These are phyloP conservation scores for Xylaria bambusicola DNA, from an alignment of 495 filamentous ascomycete species.

Conservation along the genomic window DNA sequence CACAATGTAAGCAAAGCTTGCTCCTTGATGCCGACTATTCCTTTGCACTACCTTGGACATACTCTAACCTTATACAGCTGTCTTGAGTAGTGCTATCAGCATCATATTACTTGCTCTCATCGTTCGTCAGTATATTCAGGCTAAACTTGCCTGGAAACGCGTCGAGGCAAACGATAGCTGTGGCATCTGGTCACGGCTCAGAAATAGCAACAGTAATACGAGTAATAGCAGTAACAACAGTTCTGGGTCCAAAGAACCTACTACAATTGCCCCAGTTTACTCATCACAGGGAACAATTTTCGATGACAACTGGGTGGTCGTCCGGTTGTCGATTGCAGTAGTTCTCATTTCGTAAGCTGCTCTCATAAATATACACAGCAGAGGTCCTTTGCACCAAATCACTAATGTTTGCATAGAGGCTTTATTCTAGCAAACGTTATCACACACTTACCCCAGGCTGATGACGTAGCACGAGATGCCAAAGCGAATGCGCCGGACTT, in stretches of 20 bases:
- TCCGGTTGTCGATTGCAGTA: slow-evolving; percentile 19
- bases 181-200: slow-evolving; percentile 10
- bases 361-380: too few species aligned
- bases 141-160: slow-evolving; percentile 18
- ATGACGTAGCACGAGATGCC: slow-evolving; percentile 16
- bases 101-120: slow-evolving; percentile 15
- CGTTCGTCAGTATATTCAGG: slow-evolving; percentile 13
- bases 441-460: slow-evolving; percentile 19
- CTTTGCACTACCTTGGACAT: neutral
- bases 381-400: too few species aligned
- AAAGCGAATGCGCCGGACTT: slow-evolving; percentile 20
- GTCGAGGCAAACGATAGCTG: neutral
- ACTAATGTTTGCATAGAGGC: neutral
- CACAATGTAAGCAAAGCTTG: slow-evolving; percentile 28
- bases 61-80: slow-evolving; percentile 10
- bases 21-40: too few species aligned
- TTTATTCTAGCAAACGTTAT: slow-evolving; percentile 21
- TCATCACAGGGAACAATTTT: slow-evolving; percentile 10
- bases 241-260: neutral
- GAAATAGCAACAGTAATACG: neutral
- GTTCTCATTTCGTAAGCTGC: slow-evolving; percentile 23
- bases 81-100: slow-evolving; percentile 19
- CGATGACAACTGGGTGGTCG: slow-evolving; percentile 22
- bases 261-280: neutral
- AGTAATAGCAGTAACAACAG: neutral